Evolutionary conservation across 345 rosid genomes (phyloP).

Genomic region (Eucalyptus decipiens): DNA sequence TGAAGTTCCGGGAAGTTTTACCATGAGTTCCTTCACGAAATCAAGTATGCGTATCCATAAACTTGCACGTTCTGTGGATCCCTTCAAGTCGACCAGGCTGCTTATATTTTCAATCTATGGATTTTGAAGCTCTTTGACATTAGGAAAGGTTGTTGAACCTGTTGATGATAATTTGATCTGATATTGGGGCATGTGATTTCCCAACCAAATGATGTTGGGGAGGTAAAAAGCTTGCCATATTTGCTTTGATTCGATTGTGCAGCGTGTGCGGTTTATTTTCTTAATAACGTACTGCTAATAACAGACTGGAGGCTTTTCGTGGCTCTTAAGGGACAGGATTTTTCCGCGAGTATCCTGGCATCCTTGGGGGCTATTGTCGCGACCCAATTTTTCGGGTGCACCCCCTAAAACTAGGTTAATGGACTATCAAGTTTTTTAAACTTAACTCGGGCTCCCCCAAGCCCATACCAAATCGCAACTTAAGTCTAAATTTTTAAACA

Average conservation of each 20-base stretch:
- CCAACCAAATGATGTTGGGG: background rate
- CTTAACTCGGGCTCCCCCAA: no score
- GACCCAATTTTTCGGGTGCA: no score
- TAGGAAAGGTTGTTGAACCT: background rate
- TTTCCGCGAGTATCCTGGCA: background rate
- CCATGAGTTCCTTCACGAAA: background rate
- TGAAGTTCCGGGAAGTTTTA: background rate
- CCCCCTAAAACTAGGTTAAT: no score
- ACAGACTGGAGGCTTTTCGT: background rate
- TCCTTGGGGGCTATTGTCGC: background rate
- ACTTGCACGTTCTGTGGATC: background rate
- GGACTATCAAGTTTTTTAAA: no score
- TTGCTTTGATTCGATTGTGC: background rate
- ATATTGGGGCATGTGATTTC: background rate
- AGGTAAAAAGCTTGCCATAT: background rate
- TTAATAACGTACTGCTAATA: no score
- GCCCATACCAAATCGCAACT: no score
- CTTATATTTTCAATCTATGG: background rate
- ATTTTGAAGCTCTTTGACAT: background rate
- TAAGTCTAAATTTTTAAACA: no score
- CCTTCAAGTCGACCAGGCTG: background rate
- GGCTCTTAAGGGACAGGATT: background rate
- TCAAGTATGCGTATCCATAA: background rate
- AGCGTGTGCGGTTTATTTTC: background rate
- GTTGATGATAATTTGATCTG: background rate